Percentiles rank a stretch among this genome's conserved stretches.
phyloP scores from a whole-genome alignment of 345 rosid species.

The Hibiscus tridactylites region DNA sequence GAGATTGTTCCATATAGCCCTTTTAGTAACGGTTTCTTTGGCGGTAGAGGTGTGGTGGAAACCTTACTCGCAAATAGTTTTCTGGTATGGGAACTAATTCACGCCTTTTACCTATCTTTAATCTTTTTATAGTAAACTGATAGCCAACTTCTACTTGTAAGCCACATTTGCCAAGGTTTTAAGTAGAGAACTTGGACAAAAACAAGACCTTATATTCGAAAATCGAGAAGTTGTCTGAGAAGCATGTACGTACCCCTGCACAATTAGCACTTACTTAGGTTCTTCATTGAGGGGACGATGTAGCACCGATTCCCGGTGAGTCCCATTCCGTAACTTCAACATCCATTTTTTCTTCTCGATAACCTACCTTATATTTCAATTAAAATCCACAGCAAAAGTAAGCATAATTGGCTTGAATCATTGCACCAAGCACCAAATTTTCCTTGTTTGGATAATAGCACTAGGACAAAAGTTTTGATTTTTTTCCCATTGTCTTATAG shows the following conservation, averaged over 20 bases:
- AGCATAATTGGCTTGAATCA: neutral
- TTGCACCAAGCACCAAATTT: neutral
- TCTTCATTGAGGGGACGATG: constrained; percentile 36
- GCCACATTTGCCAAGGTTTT: constrained; percentile 20
- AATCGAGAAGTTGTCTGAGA: constrained; percentile 19
- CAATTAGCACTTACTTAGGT: constrained; percentile 41
- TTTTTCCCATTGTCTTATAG: constrained; percentile 3
- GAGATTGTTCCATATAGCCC: constrained; percentile 47
- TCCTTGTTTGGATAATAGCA: neutral
- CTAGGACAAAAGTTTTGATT: too few species aligned
- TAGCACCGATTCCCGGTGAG: constrained; percentile 42
- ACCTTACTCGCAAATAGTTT: constrained; percentile 22
- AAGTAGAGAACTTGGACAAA: constrained; percentile 22
- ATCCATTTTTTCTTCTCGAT: neutral
- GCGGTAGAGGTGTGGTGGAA: too few species aligned
- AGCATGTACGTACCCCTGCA: constrained; percentile 25
- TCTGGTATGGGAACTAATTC: constrained; percentile 20
- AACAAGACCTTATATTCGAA: constrained; percentile 26
- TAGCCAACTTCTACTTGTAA: neutral
- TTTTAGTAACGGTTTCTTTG: constrained; percentile 39
- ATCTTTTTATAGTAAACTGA: neutral
- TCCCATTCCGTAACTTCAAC: neutral
- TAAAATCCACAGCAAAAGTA: neutral
- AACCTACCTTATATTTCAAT: neutral
- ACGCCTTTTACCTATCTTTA: neutral